Evolutionary conservation across 768 basidiomycete genomes (phyloP).

Genomic region (Inosperma sp.): DNA sequence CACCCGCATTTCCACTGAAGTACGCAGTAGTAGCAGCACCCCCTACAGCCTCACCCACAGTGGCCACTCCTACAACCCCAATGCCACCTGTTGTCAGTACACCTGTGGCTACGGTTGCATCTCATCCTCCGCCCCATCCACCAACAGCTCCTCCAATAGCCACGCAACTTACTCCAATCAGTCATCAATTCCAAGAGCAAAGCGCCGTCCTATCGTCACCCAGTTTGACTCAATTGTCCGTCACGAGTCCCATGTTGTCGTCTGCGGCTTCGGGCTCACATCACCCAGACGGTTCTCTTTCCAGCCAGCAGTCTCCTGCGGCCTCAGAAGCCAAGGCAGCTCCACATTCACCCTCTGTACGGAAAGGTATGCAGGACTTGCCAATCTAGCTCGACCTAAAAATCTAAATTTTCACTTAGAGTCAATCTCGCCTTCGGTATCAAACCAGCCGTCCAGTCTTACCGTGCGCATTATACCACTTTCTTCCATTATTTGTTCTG

Average conservation of each 20-base stretch:
- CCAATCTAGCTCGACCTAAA: constrained; percentile 13
- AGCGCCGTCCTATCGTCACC: constrained; percentile 60
- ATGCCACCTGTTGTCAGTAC: constrained; percentile 23
- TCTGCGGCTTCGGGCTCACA: constrained; percentile 66
- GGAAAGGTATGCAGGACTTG: constrained; percentile 41
- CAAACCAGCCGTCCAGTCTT: constrained; percentile 32
- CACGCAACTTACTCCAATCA: constrained; percentile 25
- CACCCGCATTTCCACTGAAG: constrained; percentile 64
- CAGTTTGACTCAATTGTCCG: constrained; percentile 79
- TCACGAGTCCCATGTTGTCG: constrained; percentile 78
- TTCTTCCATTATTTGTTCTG: constrained; percentile 14
- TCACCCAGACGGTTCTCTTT: constrained; percentile 64
- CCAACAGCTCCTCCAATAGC: constrained; percentile 39
- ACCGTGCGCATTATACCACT: constrained; percentile 36
- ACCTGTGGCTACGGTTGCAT: constrained; percentile 31
- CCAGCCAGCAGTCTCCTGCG: constrained; percentile 67
- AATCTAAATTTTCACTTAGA: constrained; percentile 29
- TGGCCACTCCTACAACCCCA: constrained; percentile 41
- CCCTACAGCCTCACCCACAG: constrained; percentile 41
- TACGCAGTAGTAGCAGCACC: constrained; percentile 91
- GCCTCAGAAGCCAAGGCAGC: constrained; percentile 64
- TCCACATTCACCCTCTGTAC: constrained; percentile 52
- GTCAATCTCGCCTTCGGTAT: constrained; percentile 39
- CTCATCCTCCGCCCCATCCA: constrained; percentile 25
- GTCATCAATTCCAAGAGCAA: constrained; percentile 34